phyloP scores from a whole-genome alignment of 306 rosid genomes.

The Casuarina cunninghamiana region DNA sequence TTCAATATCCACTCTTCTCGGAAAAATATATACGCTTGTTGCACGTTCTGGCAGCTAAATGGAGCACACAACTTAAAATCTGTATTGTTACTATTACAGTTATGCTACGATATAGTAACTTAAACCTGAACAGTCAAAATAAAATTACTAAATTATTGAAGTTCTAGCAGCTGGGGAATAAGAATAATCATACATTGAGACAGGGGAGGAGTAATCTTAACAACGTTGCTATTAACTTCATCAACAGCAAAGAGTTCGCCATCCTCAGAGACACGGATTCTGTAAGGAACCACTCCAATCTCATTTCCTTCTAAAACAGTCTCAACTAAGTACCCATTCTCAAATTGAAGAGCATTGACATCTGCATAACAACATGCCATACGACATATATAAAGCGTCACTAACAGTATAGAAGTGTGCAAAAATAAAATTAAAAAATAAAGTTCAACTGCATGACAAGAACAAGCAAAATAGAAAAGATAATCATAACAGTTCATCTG shows the following conservation, averaged over 20 bases:
- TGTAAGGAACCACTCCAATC: slow-evolving; percentile 48
- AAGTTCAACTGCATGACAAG: not conserved
- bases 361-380: slow-evolving; percentile 47
- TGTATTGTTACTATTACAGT: not conserved
- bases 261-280: slow-evolving; percentile 79
- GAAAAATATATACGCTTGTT: not conserved
- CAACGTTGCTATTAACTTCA: slow-evolving; percentile 79
- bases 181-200: slow-evolving; percentile 71
- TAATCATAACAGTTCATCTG: not conserved
- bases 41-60: not conserved
- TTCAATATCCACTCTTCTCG: not conserved
- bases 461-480: not conserved
- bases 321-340: slow-evolving; percentile 94
- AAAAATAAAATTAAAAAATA: not conserved
- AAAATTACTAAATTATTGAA: slow-evolving; percentile 15
- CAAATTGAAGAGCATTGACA: slow-evolving; percentile 83
- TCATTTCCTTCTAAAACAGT: slow-evolving; percentile 86
- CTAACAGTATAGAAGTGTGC: slow-evolving; percentile 5
- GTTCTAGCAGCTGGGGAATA: not conserved
- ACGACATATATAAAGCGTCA: not conserved
- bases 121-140: not conserved
- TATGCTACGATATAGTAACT: not conserved
- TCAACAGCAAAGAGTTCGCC: slow-evolving; percentile 90
- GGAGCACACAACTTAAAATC: not conserved
- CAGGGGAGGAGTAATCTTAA: slow-evolving; percentile 80